Base-by-base conservation (phyloP, 208 protist species). In the Leishmania major region DNA sequence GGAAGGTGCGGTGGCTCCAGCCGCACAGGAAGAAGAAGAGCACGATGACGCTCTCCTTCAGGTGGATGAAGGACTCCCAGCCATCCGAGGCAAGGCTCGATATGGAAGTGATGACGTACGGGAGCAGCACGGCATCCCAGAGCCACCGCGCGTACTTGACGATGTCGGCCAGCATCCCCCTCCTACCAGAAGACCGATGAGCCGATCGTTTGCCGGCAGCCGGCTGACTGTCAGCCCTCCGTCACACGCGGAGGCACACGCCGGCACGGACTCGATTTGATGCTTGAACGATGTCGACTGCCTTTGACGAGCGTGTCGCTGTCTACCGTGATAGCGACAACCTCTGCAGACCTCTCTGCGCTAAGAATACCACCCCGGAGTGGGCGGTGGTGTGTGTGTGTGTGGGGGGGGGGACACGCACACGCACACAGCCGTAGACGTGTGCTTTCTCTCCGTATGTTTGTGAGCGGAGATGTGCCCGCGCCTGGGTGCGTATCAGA, bases 1-100 rank as follows among this genome's bases (percentile, higher is more conserved):
- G 94, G 78, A 90, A 97, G n/a, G 69, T 40, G 17, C 90, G 83
- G 79, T 97, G 94, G 73, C 94, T 97, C 69, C 92, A 78, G 3
- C 94, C 91, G 28, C 84, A 87, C 49, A 96, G 70, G 80, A 97
- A 96, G 79, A 69, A 92, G 70, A 83, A 66, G 15, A 97, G 72
- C 35, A 97, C 92, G 62, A 86, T 85, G 37, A 94, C 76, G 19
- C 90, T 93, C 60, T 89, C 79, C 22, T 79, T 66, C 31, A 96
- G 81, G 75, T 91, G 79, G 13, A 72, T 79, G 70, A 90, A 84
- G 1, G 92, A 87, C 84, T 92, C 87, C 49, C 93, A 71, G 35
- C 92, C 90, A 77, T 97, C 92, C 25, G 83, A 78, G 51, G 93
- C 84, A 19, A 93, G 80, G 53, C 78, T 87, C 25, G 86, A 70